Conservation (phyloP, 208 protist genomes). For the Strigomonas galati region DNA sequence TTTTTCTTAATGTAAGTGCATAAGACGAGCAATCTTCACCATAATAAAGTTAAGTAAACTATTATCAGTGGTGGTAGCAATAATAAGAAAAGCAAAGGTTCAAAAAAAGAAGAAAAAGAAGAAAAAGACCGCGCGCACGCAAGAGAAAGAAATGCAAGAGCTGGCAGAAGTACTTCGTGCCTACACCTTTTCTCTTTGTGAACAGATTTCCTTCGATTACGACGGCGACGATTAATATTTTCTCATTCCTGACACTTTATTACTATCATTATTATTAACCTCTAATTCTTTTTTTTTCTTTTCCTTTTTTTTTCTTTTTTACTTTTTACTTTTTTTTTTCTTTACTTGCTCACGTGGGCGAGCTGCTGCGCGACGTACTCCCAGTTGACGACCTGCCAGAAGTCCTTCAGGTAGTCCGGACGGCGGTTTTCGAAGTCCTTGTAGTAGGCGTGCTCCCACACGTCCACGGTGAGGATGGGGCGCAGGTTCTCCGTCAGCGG, state of each 20-base stretch:
- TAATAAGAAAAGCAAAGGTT: neutral
- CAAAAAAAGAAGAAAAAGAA: neutral
- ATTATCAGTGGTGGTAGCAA: neutral
- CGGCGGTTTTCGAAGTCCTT: slow-evolving; percentile 28
- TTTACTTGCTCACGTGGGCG: neutral
- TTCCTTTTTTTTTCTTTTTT: neutral
- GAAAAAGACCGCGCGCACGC: neutral
- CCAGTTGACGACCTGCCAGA: slow-evolving; percentile 20
- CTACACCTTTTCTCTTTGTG: neutral
- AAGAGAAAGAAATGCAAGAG: neutral
- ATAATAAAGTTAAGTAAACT: slow-evolving; percentile 11
- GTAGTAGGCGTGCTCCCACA: slow-evolving; percentile 96
- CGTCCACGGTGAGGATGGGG: slow-evolving; percentile 88
- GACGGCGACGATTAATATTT: too few relatives aligned
- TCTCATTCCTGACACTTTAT: too few relatives aligned
- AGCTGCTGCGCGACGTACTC: neutral
- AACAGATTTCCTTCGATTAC: too few relatives aligned
- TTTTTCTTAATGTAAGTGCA: neutral
- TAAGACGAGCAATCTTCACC: neutral
- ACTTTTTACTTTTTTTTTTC: neutral
- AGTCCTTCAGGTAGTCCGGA: slow-evolving; percentile 29
- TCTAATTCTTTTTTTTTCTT: neutral
- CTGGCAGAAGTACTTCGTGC: neutral
- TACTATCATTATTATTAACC: too few relatives aligned
- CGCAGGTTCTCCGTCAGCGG: slow-evolving; percentile 65